A percentile compares a stretch with the other conserved stretches of the same genome.
phyloP scores from a whole-genome alignment of 345 rosid genomes.

The Lagerstroemia speciosa region DNA sequence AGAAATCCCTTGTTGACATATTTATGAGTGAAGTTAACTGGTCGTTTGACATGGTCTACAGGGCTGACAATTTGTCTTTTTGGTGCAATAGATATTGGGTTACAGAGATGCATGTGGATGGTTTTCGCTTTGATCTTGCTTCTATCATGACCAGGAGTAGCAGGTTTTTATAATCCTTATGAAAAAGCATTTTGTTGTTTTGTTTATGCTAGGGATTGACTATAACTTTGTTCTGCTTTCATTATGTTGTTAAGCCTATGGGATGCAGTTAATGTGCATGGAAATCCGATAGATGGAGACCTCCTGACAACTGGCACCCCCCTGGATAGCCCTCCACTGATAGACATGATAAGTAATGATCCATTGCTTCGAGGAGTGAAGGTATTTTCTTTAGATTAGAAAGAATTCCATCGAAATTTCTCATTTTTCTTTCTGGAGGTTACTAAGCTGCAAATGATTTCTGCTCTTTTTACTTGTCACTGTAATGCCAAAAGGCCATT shows the following conservation, averaged over 20 bases:
- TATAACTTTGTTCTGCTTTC: conserved; percentile 3
- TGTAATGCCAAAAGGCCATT: neutral
- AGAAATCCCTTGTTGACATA: neutral
- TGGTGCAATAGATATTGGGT: conserved; percentile 83
- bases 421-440: neutral
- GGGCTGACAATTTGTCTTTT: neutral
- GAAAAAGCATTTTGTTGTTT: neutral
- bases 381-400: conserved; percentile 30
- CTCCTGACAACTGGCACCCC: conserved; percentile 73
- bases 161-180: conserved; percentile 36
- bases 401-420: neutral
- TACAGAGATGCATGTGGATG: conserved; percentile 94
- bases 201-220: neutral
- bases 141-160: conserved; percentile 92
- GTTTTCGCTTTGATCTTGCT: conserved; percentile 98
- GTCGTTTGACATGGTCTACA: neutral
- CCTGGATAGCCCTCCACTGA: conserved; percentile 70
- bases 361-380: conserved; percentile 80
- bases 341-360: conserved; percentile 90
- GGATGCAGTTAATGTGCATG: conserved; percentile 82
- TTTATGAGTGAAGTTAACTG: neutral
- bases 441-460: neutral
- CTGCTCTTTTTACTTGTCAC: neutral
- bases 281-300: conserved; percentile 58
- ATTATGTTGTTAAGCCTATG: conserved; percentile 48